Conservation (phyloP, 1,139 yeast genomes). For the Geotrichum aggregatum region DNA sequence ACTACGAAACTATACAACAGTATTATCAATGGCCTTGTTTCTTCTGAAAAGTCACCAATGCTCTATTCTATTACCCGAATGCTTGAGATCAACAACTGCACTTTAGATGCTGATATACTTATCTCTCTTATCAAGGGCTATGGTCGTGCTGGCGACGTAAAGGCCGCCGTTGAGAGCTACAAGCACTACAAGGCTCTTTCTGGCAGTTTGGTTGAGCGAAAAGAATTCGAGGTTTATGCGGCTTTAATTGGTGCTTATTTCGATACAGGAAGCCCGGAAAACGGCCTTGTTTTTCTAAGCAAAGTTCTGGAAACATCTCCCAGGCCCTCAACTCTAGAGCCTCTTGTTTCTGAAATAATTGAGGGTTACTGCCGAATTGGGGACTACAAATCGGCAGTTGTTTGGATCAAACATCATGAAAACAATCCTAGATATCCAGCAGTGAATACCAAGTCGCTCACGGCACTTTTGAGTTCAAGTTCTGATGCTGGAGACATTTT, state of each 20-base stretch:
- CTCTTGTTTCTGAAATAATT: constrained; percentile 27
- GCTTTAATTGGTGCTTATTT: constrained; percentile 37
- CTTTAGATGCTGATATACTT: constrained; percentile 11
- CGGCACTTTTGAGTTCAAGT: constrained; percentile 25
- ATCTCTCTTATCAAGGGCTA: constrained; percentile 23
- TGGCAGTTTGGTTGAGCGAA: constrained; percentile 12
- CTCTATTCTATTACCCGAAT: constrained; percentile 15
- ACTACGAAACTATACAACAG: constrained; percentile 22
- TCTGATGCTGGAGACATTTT: constrained; percentile 27
- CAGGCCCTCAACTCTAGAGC: constrained; percentile 13
- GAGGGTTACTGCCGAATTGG: constrained; percentile 34
- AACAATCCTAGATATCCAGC: constrained; percentile 26
- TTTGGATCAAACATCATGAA: constrained; percentile 36
- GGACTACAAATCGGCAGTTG: constrained; percentile 34
- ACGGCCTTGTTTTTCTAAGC: constrained; percentile 33
- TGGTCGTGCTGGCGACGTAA: constrained; percentile 24
- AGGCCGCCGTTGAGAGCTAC: constrained; percentile 23
- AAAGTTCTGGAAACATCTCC: constrained; percentile 24
- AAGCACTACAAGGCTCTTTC: constrained; percentile 20
- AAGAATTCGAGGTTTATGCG: constrained; percentile 27
- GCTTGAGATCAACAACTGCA: constrained; percentile 14
- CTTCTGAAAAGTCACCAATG: constrained; percentile 17
- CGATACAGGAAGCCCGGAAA: constrained; percentile 28
- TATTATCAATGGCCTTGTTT: constrained; percentile 24
- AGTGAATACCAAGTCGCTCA: constrained; percentile 25